Conservation (phyloP, 495 filamentous ascomycete species). For the Penicillium goetzii region DNA sequence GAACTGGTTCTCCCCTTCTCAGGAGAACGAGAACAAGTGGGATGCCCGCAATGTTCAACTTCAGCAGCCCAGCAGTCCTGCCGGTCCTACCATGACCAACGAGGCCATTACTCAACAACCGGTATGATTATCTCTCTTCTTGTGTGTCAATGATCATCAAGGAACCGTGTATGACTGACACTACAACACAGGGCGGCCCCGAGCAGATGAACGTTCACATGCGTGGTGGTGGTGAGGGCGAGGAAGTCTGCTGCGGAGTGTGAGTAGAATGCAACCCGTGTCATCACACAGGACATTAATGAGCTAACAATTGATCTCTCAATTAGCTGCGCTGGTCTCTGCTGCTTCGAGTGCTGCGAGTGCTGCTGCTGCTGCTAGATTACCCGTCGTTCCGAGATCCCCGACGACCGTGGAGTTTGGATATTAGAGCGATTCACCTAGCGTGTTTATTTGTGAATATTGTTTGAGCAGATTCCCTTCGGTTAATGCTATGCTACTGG, state of each 20-base stretch:
- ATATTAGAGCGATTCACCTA: not conserved
- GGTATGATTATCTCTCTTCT: not conserved
- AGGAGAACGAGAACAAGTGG: slow-evolving; percentile 11
- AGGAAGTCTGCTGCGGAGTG: slow-evolving; percentile 25
- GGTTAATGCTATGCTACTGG: not conserved
- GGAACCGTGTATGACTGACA: not conserved
- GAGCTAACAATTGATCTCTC: not conserved
- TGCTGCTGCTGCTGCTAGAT: slow-evolving; percentile 23
- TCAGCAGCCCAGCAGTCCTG: slow-evolving; percentile 8
- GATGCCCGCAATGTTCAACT: slow-evolving; percentile 2
- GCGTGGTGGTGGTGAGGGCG: slow-evolving; percentile 26
- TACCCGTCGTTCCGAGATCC: not conserved
- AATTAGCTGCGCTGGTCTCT: slow-evolving; percentile 23
- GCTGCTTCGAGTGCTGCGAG: slow-evolving; percentile 26
- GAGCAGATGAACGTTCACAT: slow-evolving; percentile 21
- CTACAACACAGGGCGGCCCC: slow-evolving; percentile 8
- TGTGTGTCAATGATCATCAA: not conserved
- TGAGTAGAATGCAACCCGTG: slow-evolving; percentile 8
- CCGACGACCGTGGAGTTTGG: not conserved
- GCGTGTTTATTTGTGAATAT: slow-evolving; percentile 2
- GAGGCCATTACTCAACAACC: slow-evolving; percentile 10
- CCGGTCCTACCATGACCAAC: slow-evolving; percentile 5
- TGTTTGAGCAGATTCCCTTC: not conserved
- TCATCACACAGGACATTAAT: not conserved
- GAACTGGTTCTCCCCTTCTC: slow-evolving; percentile 9